These are phyloP conservation scores for Hymenoscyphus scutula DNA, from an alignment of 2,329 filamentous ascomycete species.

Conservation along the genomic window DNA sequence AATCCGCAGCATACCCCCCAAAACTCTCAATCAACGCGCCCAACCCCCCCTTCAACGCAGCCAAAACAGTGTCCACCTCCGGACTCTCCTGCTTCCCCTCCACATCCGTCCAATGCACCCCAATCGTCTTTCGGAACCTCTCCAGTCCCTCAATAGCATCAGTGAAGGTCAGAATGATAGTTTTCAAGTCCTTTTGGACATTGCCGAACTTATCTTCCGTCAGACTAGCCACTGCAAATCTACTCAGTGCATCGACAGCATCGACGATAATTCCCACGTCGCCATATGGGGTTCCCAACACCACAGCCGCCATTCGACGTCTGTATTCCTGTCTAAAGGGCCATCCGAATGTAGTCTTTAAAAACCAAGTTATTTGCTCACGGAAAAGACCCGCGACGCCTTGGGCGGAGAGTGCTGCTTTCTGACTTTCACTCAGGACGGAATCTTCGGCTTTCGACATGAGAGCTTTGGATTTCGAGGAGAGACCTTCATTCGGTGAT, in stretches of 20 bases:
- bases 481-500: conserved; percentile 25
- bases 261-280: conserved; percentile 67
- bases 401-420: conserved; percentile 50
- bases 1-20: conserved; percentile 67
- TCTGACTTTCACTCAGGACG: conserved; percentile 47
- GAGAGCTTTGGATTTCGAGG: conserved; percentile 43
- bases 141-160: conserved; percentile 67
- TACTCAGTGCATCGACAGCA: conserved; percentile 66
- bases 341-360: conserved; percentile 56
- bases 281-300: conserved; percentile 72
- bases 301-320: conserved; percentile 61
- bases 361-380: conserved; percentile 45
- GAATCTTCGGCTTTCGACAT: conserved; percentile 37
- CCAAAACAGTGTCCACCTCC: conserved; percentile 70
- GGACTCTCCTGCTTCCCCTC: conserved; percentile 49
- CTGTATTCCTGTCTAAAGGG: conserved; percentile 70
- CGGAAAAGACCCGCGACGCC: conserved; percentile 49
- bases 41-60: conserved; percentile 63
- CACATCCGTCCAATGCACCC: conserved; percentile 78
- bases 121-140: conserved; percentile 56
- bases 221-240: conserved; percentile 70
- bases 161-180: conserved; percentile 72
- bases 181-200: conserved; percentile 77
- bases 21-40: conserved; percentile 67
- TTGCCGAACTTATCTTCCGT: conserved; percentile 80